Percentiles rank a stretch among this genome's conserved stretches.
These are phyloP conservation scores for Boletus rubroflammeus DNA, from an alignment of 768 basidiomycete species.

Conservation along the genomic window DNA sequence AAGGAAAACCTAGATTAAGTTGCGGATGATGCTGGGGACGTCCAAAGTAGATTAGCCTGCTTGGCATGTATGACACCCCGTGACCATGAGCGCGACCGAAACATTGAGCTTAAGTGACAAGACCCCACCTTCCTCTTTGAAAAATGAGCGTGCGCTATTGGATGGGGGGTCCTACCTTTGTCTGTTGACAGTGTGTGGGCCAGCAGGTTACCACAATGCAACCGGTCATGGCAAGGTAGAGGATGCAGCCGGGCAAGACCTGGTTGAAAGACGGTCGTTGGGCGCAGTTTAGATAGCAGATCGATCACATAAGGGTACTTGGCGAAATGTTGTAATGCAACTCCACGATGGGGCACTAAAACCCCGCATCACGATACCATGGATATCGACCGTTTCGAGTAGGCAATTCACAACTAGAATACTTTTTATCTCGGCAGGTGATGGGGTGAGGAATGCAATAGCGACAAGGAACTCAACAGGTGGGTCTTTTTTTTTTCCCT, in stretches of 20 bases:
- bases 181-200: not conserved
- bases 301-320: constrained; percentile 12
- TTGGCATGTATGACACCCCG: not conserved
- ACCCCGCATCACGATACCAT: not conserved
- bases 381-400: not conserved
- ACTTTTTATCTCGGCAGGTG: not conserved
- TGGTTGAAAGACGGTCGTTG: not conserved
- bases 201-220: not conserved
- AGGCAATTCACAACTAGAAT: not conserved
- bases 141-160: not conserved
- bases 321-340: constrained; percentile 10
- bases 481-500: no score
- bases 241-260: not conserved
- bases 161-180: not conserved
- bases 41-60: not conserved
- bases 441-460: not conserved
- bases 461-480: not conserved
- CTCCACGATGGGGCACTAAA: constrained; percentile 1
- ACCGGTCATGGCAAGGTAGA: not conserved
- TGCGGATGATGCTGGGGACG: constrained; percentile 2
- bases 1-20: constrained; percentile 4
- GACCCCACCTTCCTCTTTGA: not conserved
- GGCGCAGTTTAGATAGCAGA: constrained; percentile 7
- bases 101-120: constrained; percentile 12
- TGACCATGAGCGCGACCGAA: not conserved